Evolutionary conservation across 2,329 filamentous ascomycete genomes (phyloP), one percentile per base, ranked within the genome.

Genomic region (Clathrospora elynae): DNA sequence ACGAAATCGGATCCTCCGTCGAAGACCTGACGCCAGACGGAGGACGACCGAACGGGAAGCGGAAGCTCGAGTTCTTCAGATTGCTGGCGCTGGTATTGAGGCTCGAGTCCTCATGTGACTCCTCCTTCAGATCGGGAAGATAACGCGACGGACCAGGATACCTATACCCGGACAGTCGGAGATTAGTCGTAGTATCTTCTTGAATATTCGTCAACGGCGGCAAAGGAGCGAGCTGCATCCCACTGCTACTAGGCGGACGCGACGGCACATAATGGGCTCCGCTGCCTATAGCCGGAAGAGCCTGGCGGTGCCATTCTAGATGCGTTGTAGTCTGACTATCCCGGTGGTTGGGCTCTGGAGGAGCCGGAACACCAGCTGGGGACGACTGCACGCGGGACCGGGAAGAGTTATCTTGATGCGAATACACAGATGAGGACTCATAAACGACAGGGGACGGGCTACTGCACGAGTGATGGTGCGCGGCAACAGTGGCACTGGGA

Each of bases 41-140:
- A 11, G 35, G 35, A 18, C n/a, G n/a, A n/a, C 49, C 53, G 25
- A 49, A 44, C 3, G 59, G 59, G 32, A 63, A 63, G 12, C 55
- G 59, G 38, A 64, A 61, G 31, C 42, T 62, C 4, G 58, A 55
- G 29, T 54, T 50, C 50, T 62, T 67, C 26, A 68, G 38, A 32
- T 70, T 67, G 46, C 63, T 62, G 1, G 59, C 59, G 37, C 67
- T 70, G 5, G 60, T 67, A 26, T 71, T 67, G 23, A 71, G 51
- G 44, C 73, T 74, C 49, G 74, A 72, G 45, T 75, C 74, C 36
- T 77, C 74, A 31, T 74, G 66, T 12, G 74, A 75, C 45, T 77
- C 75, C 50, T 77, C 75, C 41, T 76, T 77, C 20, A 77, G 55
- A 31, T 73, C 73, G 9, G 74, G 71, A 11, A 77, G 66, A 57